Percentiles rank a stretch among this genome's conserved stretches.
phyloP scores from a whole-genome alignment of 148 eudicot genomes.

The Rhododendron molle region DNA sequence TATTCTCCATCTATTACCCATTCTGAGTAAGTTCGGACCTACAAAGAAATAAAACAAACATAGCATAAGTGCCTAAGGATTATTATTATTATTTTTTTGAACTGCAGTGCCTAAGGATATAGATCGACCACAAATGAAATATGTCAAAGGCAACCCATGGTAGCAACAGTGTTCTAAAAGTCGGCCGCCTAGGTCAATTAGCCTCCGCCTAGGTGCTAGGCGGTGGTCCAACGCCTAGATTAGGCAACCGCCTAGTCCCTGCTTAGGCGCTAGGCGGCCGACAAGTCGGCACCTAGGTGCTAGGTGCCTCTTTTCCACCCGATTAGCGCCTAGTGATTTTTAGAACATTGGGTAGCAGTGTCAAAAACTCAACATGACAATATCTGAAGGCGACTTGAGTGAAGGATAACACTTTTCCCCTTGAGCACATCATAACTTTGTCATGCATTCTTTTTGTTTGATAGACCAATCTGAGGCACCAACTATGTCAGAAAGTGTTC shows the following conservation, averaged over 20 bases:
- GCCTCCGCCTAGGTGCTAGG: no score
- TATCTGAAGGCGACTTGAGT: neutral
- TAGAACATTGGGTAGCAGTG: neutral
- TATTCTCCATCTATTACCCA: conserved; percentile 99
- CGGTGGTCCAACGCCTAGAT: no score
- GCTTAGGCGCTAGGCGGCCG: no score
- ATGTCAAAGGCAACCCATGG: neutral
- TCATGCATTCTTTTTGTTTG: neutral
- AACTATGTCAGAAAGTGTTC: neutral
- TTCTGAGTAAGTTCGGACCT: conserved; percentile 92
- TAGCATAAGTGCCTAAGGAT: neutral
- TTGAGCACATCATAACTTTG: neutral
- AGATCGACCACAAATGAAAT: neutral
- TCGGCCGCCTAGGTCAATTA: no score
- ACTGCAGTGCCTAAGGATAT: neutral
- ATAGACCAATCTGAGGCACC: neutral
- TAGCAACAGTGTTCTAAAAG: neutral
- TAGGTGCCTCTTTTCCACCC: no score
- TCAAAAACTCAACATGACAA: neutral
- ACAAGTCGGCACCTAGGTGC: no score
- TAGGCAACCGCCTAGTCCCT: no score
- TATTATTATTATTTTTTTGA: no score
- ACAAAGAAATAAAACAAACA: neutral
- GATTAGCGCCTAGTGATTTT: no score
- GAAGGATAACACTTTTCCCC: neutral